A percentile compares a stretch with the other conserved stretches of the same genome.
Conservation (phyloP, 768 basidiomycete genomes). For the Leucogyrophana mollusca region DNA sequence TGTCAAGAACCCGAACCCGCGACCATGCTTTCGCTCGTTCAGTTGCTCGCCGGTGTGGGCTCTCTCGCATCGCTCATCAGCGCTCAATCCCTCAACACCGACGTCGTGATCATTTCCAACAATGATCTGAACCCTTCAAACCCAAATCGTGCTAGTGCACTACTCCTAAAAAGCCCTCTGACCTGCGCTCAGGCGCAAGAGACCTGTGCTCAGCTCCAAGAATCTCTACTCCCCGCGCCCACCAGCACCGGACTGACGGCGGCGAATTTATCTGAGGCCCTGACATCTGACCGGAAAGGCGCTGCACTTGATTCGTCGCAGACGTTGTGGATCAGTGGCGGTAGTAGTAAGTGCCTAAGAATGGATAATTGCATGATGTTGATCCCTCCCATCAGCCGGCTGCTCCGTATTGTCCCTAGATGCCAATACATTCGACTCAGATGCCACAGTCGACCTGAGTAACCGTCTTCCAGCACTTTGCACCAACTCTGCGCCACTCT, state of each 20-base stretch:
- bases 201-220: conserved; percentile 5
- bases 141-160: conserved; percentile 9
- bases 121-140: conserved; percentile 13
- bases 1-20: no score
- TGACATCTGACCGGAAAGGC: conserved; percentile 5
- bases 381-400: no score
- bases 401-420: no score
- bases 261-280: neutral
- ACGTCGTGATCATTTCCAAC: conserved; percentile 12
- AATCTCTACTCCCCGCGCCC: conserved; percentile 5
- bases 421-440: no score
- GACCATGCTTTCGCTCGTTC: no score
- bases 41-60: no score
- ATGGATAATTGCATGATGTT: no score
- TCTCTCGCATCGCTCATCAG: no score
- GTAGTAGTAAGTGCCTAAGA: neutral
- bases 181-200: conserved; percentile 7
- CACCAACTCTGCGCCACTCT: conserved; percentile 18
- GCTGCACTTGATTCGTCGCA: conserved; percentile 4
- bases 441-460: neutral
- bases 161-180: conserved; percentile 6
- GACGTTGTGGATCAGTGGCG: conserved; percentile 6
- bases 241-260: conserved; percentile 7
- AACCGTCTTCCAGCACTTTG: conserved; percentile 12
- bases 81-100: neutral